Evolutionary conservation across 1,284 basidiomycete genomes (phyloP).

Genomic region (Pisolithus thermaeus): DNA sequence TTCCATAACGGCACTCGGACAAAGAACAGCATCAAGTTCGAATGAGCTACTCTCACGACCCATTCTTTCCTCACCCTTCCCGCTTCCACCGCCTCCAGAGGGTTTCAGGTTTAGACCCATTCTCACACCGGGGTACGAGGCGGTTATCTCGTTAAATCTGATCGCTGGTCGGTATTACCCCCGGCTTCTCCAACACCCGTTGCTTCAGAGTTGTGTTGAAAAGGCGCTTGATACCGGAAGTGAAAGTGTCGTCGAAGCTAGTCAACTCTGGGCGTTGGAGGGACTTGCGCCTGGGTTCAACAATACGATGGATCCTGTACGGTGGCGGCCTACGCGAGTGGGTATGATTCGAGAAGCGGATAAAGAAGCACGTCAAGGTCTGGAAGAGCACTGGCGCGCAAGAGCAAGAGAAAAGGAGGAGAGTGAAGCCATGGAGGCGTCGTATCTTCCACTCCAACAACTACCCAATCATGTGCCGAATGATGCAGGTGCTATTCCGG

Average conservation of each 20-base stretch:
- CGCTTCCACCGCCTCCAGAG: slow-evolving; percentile 53
- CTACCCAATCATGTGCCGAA: background rate
- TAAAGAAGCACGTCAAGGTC: slow-evolving; percentile 35
- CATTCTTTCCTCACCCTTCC: slow-evolving; percentile 32
- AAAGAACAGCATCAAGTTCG: slow-evolving; percentile 16
- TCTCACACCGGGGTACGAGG: slow-evolving; percentile 55
- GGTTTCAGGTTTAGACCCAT: slow-evolving; percentile 69
- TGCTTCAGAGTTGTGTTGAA: slow-evolving; percentile 38
- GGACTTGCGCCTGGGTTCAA: slow-evolving; percentile 57
- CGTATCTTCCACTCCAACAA: slow-evolving; percentile 15
- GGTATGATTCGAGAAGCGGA: slow-evolving; percentile 58
- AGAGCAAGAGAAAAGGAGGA: slow-evolving; percentile 31
- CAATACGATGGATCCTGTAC: slow-evolving; percentile 58
- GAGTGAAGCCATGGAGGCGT: slow-evolving; percentile 30
- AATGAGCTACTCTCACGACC: slow-evolving; percentile 37
- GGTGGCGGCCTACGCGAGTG: slow-evolving; percentile 44
- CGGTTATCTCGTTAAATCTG: slow-evolving; percentile 56
- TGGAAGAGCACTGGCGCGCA: slow-evolving; percentile 35
- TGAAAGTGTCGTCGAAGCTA: slow-evolving; percentile 34
- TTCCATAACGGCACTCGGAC: slow-evolving; percentile 5
- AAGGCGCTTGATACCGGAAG: slow-evolving; percentile 31
- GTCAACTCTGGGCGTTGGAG: slow-evolving; percentile 60
- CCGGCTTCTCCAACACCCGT: slow-evolving; percentile 54
- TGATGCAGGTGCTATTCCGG: slow-evolving; percentile 3
- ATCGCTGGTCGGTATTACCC: slow-evolving; percentile 75